These are phyloP conservation scores for Sedum album DNA, from an alignment of 164 flowering plant species.

Conservation along the genomic window DNA sequence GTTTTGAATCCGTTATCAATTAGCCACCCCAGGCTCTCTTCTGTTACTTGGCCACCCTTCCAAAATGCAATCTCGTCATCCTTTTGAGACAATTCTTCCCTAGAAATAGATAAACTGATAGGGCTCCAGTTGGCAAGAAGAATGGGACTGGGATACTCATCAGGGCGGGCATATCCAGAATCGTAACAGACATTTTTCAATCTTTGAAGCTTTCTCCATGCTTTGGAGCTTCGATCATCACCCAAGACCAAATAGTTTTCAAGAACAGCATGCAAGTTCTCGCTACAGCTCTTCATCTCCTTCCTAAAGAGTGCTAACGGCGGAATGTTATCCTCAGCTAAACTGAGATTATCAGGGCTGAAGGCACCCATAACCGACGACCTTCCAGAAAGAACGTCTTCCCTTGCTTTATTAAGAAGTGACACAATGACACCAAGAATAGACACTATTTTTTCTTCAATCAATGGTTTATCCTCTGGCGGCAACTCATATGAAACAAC, in stretches of 20 bases:
- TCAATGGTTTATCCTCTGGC: conserved; percentile 49
- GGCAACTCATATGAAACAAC: conserved; percentile 61
- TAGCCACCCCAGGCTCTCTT: conserved; percentile 78
- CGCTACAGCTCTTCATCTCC: conserved; percentile 89
- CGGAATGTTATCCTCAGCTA: conserved; percentile 61
- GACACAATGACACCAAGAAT: conserved; percentile 82
- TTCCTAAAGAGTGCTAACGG: conserved; percentile 78
- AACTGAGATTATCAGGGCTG: conserved; percentile 27
- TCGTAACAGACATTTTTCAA: conserved; percentile 90
- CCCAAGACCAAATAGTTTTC: conserved; percentile 62
- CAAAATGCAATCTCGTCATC: conserved; percentile 67
- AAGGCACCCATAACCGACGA: conserved; percentile 43
- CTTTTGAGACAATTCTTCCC: conserved; percentile 32
- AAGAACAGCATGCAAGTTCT: conserved; percentile 79
- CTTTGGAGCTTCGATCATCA: conserved; percentile 43
- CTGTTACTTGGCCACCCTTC: conserved; percentile 88
- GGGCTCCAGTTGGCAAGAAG: conserved; percentile 89
- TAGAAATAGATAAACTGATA: conserved; percentile 40
- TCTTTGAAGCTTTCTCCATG: conserved; percentile 89
- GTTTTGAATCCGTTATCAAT: conserved; percentile 64
- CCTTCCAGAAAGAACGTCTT: conserved; percentile 83
- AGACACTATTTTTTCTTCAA: conserved; percentile 83
- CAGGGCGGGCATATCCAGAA: conserved; percentile 74
- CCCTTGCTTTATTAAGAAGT: conserved; percentile 77
- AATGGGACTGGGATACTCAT: conserved; percentile 53